Conservation (phyloP, 2,329 filamentous ascomycete genomes). For the Colletotrichum sp. region DNA sequence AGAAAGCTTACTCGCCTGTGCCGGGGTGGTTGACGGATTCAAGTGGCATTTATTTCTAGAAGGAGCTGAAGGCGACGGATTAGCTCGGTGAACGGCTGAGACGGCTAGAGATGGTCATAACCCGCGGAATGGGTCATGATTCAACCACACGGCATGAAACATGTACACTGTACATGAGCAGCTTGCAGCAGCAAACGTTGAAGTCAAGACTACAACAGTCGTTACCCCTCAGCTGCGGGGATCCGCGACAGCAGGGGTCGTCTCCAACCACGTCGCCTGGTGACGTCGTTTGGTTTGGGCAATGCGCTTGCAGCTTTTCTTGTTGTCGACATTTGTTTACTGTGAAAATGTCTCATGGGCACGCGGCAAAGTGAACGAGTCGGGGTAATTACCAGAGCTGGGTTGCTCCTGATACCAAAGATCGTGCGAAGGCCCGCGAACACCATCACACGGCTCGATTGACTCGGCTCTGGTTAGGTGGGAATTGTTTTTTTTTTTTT, state of each 20-base stretch:
- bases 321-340: background rate
- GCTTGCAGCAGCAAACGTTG: background rate
- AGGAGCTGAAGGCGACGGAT: background rate
- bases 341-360: background rate
- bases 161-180: background rate
- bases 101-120: background rate
- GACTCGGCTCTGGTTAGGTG: background rate
- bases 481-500: background rate
- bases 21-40: background rate
- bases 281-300: background rate
- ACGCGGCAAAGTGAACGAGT: background rate
- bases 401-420: background rate
- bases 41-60: background rate
- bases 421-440: background rate
- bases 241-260: background rate
- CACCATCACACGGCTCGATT: background rate
- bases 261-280: background rate
- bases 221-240: slow-evolving; percentile 12
- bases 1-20: background rate
- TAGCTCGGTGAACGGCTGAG: background rate
- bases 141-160: background rate
- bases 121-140: slow-evolving; percentile 1
- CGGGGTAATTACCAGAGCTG: background rate
- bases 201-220: background rate
- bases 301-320: background rate